Evolutionary conservation across 352 stramenopile genomes (phyloP).

Genomic region (Pythium oligandrum): DNA sequence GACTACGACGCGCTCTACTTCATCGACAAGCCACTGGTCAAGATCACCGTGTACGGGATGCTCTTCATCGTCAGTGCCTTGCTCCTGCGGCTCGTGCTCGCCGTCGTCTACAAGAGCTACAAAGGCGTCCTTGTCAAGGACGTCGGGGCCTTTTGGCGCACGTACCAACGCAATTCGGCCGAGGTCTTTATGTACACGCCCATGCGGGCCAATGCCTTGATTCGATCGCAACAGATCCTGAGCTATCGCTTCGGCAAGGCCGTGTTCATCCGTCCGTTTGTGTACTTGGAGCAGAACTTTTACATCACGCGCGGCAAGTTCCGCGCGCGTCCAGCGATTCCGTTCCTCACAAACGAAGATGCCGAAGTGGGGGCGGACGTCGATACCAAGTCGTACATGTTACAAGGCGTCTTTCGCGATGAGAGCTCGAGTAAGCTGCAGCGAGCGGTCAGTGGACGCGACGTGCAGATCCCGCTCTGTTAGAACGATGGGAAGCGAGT

Average conservation of each 20-base stretch:
- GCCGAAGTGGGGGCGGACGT: constrained; percentile 10
- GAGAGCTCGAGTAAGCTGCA: constrained; percentile 3
- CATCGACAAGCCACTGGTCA: constrained; percentile 16
- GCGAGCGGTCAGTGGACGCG: constrained; percentile 3
- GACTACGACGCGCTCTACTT: constrained; percentile 5
- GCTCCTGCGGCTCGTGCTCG: constrained; percentile 9
- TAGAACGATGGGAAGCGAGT: background rate
- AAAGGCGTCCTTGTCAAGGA: constrained; percentile 14
- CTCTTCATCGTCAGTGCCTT: constrained; percentile 12
- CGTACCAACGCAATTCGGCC: constrained; percentile 23
- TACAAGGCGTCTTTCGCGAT: background rate
- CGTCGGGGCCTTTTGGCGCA: constrained; percentile 15
- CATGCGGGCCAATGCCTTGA: constrained; percentile 16
- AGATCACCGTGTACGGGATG: constrained; percentile 13
- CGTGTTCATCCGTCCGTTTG: constrained; percentile 21
- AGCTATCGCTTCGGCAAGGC: constrained; percentile 19
- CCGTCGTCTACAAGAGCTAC: background rate
- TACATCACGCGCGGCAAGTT: constrained; percentile 18
- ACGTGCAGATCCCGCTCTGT: constrained; percentile 19
- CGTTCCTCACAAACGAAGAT: constrained; percentile 9
- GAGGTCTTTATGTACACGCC: constrained; percentile 22
- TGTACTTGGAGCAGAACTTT: constrained; percentile 25
- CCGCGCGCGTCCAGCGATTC: constrained; percentile 12
- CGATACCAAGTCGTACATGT: constrained; percentile 5
- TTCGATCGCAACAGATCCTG: constrained; percentile 20